phyloP scores from a whole-genome alignment of 1,284 basidiomycete genomes.

The Fomitopsis palustris region DNA sequence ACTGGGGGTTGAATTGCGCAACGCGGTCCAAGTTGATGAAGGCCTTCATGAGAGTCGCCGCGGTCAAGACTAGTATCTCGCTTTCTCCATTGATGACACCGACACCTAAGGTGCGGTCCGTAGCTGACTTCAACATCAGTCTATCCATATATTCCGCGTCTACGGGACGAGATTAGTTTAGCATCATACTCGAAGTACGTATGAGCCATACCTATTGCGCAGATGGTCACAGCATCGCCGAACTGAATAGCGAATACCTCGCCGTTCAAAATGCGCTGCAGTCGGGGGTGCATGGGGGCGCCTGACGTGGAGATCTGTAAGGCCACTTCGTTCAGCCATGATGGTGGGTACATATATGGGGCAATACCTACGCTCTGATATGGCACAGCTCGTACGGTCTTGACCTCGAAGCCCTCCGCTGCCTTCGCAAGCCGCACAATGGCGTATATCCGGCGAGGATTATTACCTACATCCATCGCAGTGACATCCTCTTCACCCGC shows the following conservation, averaged over 20 bases:
- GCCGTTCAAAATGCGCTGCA: conserved; percentile 56
- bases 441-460: conserved; percentile 60
- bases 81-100: conserved; percentile 50
- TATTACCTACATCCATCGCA: conserved; percentile 38
- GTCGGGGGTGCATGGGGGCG: conserved; percentile 65
- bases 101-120: conserved; percentile 68
- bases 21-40: conserved; percentile 61
- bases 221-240: conserved; percentile 73
- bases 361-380: conserved; percentile 63
- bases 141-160: conserved; percentile 70
- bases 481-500: conserved; percentile 48
- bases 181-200: neutral
- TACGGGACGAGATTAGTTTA: conserved; percentile 24
- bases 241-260: conserved; percentile 63
- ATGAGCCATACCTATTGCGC: conserved; percentile 49
- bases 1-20: conserved; percentile 55
- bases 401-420: conserved; percentile 41
- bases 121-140: conserved; percentile 63
- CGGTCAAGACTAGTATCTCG: conserved; percentile 59
- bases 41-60: conserved; percentile 65
- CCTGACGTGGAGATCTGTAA: conserved; percentile 57
- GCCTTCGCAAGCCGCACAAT: conserved; percentile 46
- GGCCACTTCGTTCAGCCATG: no score
- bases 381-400: conserved; percentile 55
- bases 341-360: neutral